Percentiles rank a stretch among this genome's conserved stretches.
Conservation (phyloP, 129 eudicot genomes). For the Dittrichia graveolens region DNA sequence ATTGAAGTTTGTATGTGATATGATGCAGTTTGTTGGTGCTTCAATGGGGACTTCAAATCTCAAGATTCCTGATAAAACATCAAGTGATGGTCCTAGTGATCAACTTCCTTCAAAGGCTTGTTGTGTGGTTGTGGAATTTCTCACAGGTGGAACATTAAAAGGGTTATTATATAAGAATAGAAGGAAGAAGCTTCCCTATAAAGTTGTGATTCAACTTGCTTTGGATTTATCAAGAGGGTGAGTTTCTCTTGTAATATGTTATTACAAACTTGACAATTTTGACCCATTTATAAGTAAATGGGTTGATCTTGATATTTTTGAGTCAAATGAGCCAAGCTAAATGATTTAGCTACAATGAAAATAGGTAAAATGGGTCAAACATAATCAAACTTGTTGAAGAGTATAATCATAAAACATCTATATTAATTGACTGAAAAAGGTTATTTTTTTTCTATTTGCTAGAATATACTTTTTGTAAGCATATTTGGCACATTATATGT, state of each 20-base stretch:
- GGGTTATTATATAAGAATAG: slow-evolving; percentile 60
- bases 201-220: slow-evolving; percentile 82
- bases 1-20: neutral
- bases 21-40: slow-evolving; percentile 87
- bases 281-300: neutral
- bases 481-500: neutral
- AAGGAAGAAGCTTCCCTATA: slow-evolving; percentile 78
- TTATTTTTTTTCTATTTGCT: too few species aligned
- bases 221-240: slow-evolving; percentile 88
- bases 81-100: slow-evolving; percentile 48
- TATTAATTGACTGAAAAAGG: too few species aligned
- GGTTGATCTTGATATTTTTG: too few species aligned
- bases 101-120: slow-evolving; percentile 83
- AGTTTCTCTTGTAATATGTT: slow-evolving; percentile 9
- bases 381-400: too few species aligned
- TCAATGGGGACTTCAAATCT: slow-evolving; percentile 95
- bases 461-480: too few species aligned
- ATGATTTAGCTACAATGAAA: too few species aligned
- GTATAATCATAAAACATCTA: too few species aligned
- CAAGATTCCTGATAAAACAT: slow-evolving; percentile 63
- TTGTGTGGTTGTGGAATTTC: slow-evolving; percentile 83
- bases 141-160: slow-evolving; percentile 80
- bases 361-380: too few species aligned
- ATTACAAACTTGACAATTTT: neutral
- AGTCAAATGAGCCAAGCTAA: too few species aligned